A percentile compares a stretch with the other conserved stretches of the same genome.
phyloP scores from a whole-genome alignment of 345 rosid species.

The Streptanthus diversifolius region DNA sequence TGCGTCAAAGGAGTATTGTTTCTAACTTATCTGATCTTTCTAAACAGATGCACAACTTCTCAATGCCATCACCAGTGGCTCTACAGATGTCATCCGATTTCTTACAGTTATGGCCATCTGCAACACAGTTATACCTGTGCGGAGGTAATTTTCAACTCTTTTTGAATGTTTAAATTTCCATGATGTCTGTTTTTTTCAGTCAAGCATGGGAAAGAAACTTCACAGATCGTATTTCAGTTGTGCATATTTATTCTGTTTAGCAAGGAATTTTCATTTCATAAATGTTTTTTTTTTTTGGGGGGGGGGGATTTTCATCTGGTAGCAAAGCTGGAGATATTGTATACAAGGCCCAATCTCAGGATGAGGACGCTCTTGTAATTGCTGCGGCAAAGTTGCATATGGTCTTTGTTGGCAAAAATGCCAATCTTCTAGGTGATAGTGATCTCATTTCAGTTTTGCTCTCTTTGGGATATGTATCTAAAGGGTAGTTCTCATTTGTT shows the following conservation, averaged over 20 bases:
- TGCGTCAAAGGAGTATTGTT: constrained; percentile 3
- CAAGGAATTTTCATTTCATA: constrained; percentile 1
- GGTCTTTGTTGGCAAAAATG: constrained; percentile 65
- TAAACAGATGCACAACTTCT: constrained; percentile 62
- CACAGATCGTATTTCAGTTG: background rate
- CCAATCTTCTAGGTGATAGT: constrained; percentile 66
- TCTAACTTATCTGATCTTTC: constrained; percentile 16
- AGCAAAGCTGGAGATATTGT: constrained; percentile 79
- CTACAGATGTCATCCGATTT: constrained; percentile 76
- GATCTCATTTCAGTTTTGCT: constrained; percentile 27
- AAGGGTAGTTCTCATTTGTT: constrained; percentile 10
- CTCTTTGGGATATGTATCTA: constrained; percentile 17
- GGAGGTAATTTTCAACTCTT: constrained; percentile 47
- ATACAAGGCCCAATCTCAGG: constrained; percentile 97
- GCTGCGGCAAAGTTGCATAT: constrained; percentile 90
- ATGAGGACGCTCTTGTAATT: constrained; percentile 95
- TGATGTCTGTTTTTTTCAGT: background rate
- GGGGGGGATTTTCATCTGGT: constrained; percentile 22
- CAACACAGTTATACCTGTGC: constrained; percentile 85
- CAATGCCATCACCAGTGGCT: constrained; percentile 66
- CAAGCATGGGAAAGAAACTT: background rate
- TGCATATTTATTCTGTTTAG: constrained; percentile 1
- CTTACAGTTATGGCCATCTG: constrained; percentile 94
- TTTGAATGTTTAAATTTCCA: background rate
- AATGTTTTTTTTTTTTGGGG: background rate